Evolutionary conservation across 176 grass and related monocot species (phyloP).

Genomic region (Raddia guianensis): DNA sequence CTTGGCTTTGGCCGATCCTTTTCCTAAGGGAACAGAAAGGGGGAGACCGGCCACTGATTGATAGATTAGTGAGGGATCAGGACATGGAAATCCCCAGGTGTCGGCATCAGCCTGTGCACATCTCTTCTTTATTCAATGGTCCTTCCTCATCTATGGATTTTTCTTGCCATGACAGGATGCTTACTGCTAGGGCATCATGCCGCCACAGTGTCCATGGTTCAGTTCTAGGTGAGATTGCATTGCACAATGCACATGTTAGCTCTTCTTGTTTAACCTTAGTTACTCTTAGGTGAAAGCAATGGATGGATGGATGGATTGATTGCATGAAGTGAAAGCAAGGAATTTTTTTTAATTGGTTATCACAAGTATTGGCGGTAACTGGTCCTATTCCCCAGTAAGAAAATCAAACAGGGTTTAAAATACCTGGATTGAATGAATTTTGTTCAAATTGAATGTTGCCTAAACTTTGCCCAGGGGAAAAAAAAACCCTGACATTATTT

Average conservation of each 20-base stretch:
- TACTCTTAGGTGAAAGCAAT: constrained; percentile 32
- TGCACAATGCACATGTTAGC: constrained; percentile 29
- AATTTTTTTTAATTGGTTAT: too few species aligned
- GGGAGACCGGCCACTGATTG: constrained; percentile 51
- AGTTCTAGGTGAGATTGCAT: constrained; percentile 17
- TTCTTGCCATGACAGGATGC: neutral
- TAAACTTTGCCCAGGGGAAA: too few species aligned
- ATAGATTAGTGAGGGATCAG: constrained; percentile 55
- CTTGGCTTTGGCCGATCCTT: constrained; percentile 47
- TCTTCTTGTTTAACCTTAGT: neutral
- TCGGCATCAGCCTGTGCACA: constrained; percentile 51
- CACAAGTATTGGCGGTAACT: too few species aligned
- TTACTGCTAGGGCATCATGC: neutral
- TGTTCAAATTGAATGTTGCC: too few species aligned
- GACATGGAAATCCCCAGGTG: constrained; percentile 76
- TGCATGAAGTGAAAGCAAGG: neutral
- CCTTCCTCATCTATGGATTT: constrained; percentile 37
- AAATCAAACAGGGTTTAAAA: too few species aligned
- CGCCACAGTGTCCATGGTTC: neutral
- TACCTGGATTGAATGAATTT: too few species aligned
- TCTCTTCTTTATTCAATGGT: constrained; percentile 43
- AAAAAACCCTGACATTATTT: too few species aligned
- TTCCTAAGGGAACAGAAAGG: constrained; percentile 74
- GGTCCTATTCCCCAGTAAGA: too few species aligned
- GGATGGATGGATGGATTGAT: constrained; percentile 2